Percentiles rank a stretch among this genome's conserved stretches.
These are phyloP conservation scores for Candida oleophila DNA, from an alignment of 805 yeast genomes.

Conservation along the genomic window DNA sequence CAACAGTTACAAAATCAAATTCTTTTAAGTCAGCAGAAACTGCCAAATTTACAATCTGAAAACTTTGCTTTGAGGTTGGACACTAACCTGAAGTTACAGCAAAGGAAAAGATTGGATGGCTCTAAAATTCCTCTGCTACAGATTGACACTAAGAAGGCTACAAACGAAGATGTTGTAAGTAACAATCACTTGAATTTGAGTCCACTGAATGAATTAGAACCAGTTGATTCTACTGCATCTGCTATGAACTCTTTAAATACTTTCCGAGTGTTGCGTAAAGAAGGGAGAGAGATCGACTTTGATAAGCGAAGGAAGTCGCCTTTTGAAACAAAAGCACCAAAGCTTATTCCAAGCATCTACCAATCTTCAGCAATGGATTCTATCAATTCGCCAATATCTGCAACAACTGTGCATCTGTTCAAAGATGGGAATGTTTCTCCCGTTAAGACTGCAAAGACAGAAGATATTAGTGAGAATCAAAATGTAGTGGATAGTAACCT, in stretches of 20 bases:
- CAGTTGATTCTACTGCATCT: not conserved
- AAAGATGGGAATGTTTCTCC: slow-evolving; percentile 17
- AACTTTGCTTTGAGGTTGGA: slow-evolving; percentile 17
- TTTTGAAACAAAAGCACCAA: slow-evolving; percentile 49
- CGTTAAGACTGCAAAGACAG: not conserved
- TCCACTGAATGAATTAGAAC: slow-evolving; percentile 3
- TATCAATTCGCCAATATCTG: slow-evolving; percentile 32
- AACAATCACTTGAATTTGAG: slow-evolving; percentile 2
- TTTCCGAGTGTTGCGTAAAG: slow-evolving; percentile 66
- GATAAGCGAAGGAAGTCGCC: slow-evolving; percentile 80
- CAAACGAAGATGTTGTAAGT: not conserved
- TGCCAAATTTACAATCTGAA: slow-evolving; percentile 2
- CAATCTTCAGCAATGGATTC: slow-evolving; percentile 30
- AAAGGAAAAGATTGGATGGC: not conserved
- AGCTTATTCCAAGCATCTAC: slow-evolving; percentile 32
- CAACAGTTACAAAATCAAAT: not conserved
- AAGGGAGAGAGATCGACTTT: slow-evolving; percentile 75
- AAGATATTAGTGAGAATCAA: not conserved
- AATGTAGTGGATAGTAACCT: not conserved
- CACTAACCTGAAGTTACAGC: not conserved
- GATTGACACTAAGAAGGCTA: slow-evolving; percentile 1
- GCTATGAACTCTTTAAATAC: slow-evolving; percentile 21
- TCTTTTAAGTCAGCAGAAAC: slow-evolving; percentile 1
- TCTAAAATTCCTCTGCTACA: not conserved
- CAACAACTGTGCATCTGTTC: slow-evolving; percentile 31